A percentile compares a stretch with the other conserved stretches of the same genome.
These are phyloP conservation scores for Penicillium sumatraense DNA, from an alignment of 2,329 filamentous ascomycete species.

Conservation along the genomic window DNA sequence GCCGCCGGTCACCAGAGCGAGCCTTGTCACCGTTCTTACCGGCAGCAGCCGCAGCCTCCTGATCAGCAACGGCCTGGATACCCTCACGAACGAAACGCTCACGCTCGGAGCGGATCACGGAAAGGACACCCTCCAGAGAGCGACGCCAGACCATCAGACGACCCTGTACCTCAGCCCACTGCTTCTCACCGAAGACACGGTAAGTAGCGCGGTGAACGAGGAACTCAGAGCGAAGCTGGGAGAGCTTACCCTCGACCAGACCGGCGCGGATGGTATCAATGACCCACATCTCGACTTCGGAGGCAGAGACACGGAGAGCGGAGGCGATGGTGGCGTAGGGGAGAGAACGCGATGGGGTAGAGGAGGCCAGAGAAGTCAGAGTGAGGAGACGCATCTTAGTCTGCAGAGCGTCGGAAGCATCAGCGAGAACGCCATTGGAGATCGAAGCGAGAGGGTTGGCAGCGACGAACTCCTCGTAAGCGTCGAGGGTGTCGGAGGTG, in stretches of 20 bases:
- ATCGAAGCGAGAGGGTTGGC: slow-evolving; percentile 57
- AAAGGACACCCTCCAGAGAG: slow-evolving; percentile 77
- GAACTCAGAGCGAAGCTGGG: slow-evolving; percentile 90
- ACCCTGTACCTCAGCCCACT: slow-evolving; percentile 93
- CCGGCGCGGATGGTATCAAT: slow-evolving; percentile 97
- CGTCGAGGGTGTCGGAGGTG: slow-evolving; percentile 89
- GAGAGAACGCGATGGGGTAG: slow-evolving; percentile 81
- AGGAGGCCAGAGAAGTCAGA: slow-evolving; percentile 84
- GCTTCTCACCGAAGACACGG: slow-evolving; percentile 95
- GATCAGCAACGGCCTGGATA: slow-evolving; percentile 61
- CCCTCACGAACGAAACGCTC: slow-evolving; percentile 73
- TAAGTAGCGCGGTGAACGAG: slow-evolving; percentile 95
- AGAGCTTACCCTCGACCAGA: slow-evolving; percentile 94
- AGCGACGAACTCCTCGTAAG: slow-evolving; percentile 93
- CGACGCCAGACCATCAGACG: slow-evolving; percentile 89
- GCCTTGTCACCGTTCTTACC: slow-evolving; percentile 35
- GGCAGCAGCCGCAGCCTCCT: slow-evolving; percentile 32
- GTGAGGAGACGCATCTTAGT: slow-evolving; percentile 97
- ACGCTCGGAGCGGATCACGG: slow-evolving; percentile 79
- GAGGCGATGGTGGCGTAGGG: slow-evolving; percentile 84
- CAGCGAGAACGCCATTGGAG: slow-evolving; percentile 82
- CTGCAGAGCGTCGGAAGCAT: slow-evolving; percentile 76
- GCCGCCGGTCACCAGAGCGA: slow-evolving; percentile 37
- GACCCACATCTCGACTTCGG: slow-evolving; percentile 96
- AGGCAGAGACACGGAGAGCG: slow-evolving; percentile 77